Base-by-base conservation (phyloP, 2,329 filamentous ascomycete species). In the Trichophaea hybrida region DNA sequence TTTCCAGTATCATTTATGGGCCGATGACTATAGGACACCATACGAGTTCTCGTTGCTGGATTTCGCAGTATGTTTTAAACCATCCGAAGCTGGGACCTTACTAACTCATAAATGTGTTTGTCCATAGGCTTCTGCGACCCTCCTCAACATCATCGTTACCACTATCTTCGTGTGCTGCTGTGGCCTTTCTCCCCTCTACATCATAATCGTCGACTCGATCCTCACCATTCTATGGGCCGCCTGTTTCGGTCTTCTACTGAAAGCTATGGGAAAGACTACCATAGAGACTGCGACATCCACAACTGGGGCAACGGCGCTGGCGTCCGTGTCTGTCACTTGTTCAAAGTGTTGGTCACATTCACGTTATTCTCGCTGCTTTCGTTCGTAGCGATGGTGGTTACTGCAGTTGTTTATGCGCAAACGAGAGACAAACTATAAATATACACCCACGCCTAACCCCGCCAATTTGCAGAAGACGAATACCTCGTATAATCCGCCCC, bases 181-280 rank as follows among this genome's bases (percentile, higher is more conserved):
- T n/a, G 35, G 49, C 24, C 44, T 65, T 31, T 58, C 44, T 10
- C 53, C 61, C 4, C 24, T 58, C 2, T 6, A 33, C 13, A 37
- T 70, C 8, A 63, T 72, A 6, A 65, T 72, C 53, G 70, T 70
- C 13, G 71, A 73, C 24, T 70, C 69, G 5, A 61, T 74, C 31
- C 72, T 70, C 7, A 67, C 69, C 2, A 63, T 70, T 51, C 65
- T 70, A 55, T 72, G 72, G 57, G 70, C 70, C 1, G 70, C 71
- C 24, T 69, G 65, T 44, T 67, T 75, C 5, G 70, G 69, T 37
- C 68, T 67, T n/a, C 68, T 69, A 7, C 55, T 61, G 15, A 59
- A 58, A 13, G 63, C 63, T 10, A 62, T 66, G 63, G 63, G 64
- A 12, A 56, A 44, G 37, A 62, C 61, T 48, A 62, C 61, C 10